Conservation (phyloP, 164 flowering plant species). For the Stephania cephalantha region DNA sequence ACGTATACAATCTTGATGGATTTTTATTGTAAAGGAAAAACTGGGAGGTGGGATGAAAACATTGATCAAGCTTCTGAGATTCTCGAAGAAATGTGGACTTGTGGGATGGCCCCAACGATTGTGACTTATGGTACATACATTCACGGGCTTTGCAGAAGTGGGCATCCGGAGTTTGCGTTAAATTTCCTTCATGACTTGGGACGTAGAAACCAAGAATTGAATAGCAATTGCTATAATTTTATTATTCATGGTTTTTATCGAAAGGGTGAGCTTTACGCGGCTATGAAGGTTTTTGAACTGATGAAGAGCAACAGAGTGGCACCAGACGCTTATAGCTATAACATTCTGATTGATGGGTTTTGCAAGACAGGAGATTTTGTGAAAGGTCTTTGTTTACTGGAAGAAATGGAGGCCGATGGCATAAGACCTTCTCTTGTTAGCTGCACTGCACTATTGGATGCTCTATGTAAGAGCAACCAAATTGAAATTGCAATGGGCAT, state of each 20-base stretch:
- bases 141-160: constrained; percentile 43
- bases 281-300: constrained; percentile 39
- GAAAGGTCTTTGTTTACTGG: constrained; percentile 28
- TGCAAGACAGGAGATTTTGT: constrained; percentile 41
- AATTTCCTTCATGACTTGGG: constrained; percentile 25
- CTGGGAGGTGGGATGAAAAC: constrained; percentile 12
- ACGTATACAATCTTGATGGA: constrained; percentile 55
- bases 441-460: constrained; percentile 38
- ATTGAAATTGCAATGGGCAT: constrained; percentile 29
- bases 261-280: constrained; percentile 34
- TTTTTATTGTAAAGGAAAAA: constrained; percentile 32
- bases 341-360: constrained; percentile 51
- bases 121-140: constrained; percentile 42
- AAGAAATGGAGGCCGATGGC: constrained; percentile 36
- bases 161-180: constrained; percentile 36
- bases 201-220: constrained; percentile 22
- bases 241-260: constrained; percentile 43
- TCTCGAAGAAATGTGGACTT: constrained; percentile 38
- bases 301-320: constrained; percentile 38
- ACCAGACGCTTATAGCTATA: constrained; percentile 56
- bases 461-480: constrained; percentile 31
- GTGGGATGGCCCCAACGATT: constrained; percentile 33
- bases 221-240: constrained; percentile 49
- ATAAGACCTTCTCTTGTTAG: constrained; percentile 43
- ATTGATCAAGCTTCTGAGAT: constrained; percentile 31